Evolutionary conservation across 2,329 filamentous ascomycete species (phyloP).

Genomic region (Colletotrichum truncatum): DNA sequence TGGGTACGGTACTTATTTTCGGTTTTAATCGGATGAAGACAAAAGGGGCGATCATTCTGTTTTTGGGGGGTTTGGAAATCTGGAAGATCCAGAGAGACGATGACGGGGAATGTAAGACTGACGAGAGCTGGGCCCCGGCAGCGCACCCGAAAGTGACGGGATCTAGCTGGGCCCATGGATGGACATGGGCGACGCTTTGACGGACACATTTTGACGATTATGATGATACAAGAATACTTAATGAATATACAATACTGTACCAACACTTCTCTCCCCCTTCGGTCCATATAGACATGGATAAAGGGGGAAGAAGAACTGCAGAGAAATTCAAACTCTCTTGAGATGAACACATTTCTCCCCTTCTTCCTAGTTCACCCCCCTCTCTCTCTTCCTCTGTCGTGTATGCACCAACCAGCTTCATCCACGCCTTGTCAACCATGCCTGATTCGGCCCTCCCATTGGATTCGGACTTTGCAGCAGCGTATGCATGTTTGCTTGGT

Average conservation of each 20-base stretch:
- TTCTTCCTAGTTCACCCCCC: background rate
- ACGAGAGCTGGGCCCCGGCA: slow-evolving; percentile 6
- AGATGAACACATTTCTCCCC: background rate
- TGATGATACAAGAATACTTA: slow-evolving; percentile 8
- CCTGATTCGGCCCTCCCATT: background rate
- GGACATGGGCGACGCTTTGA: background rate
- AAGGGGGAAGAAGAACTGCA: background rate
- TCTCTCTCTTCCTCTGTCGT: too few species aligned
- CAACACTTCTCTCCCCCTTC: background rate
- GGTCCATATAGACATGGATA: background rate
- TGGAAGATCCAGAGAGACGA: background rate
- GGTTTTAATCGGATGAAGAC: slow-evolving; percentile 14
- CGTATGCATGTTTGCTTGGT: background rate
- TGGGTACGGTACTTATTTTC: background rate
- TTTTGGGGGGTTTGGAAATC: background rate
- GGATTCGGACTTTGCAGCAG: background rate
- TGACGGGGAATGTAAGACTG: background rate
- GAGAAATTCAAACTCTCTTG: background rate
- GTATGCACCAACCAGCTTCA: background rate
- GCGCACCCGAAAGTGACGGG: background rate
- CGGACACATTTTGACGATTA: background rate
- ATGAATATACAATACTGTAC: background rate
- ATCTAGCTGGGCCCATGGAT: background rate
- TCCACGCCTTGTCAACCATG: background rate
- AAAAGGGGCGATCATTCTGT: background rate